phyloP scores from a whole-genome alignment of 169 alveolate genomes.

The Cryptosporidium andersoni region DNA sequence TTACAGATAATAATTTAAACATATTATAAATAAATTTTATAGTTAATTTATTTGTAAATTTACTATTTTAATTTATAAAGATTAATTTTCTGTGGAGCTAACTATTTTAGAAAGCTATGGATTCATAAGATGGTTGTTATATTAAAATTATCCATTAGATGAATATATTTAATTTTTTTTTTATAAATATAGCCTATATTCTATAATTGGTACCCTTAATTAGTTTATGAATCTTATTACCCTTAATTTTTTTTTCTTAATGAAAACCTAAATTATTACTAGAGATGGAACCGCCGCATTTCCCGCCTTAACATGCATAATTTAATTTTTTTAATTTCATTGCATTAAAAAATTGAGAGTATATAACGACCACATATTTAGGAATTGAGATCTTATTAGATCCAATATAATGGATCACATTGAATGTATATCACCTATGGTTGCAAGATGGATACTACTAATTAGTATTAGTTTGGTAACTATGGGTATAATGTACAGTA shows the following conservation, averaged over 20 bases:
- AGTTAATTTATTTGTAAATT: not conserved
- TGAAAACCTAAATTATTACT: no score
- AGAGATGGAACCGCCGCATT: not conserved
- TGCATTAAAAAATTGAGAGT: not conserved
- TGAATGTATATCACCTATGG: slow-evolving; percentile 40
- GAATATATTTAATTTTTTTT: no score
- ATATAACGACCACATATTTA: not conserved
- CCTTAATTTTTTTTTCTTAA: no score
- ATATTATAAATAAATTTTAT: not conserved
- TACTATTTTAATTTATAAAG: not conserved
- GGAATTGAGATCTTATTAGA: no score
- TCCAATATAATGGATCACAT: slow-evolving; percentile 13
- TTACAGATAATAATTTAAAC: slow-evolving; percentile 28
- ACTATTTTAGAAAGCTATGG: no score
- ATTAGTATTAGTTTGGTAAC: slow-evolving; percentile 63
- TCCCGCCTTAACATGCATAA: not conserved
- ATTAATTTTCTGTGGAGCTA: no score
- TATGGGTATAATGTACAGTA: slow-evolving; percentile 68
- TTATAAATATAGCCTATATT: no score
- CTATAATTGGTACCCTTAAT: no score
- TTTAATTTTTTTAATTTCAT: not conserved
- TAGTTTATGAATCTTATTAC: no score
- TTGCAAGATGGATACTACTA: slow-evolving; percentile 66
- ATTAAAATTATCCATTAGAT: no score
- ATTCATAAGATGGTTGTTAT: no score